Evolutionary conservation across 2,329 filamentous ascomycete species (phyloP).

Genomic region (Arthrobotrys sphaeroides): DNA sequence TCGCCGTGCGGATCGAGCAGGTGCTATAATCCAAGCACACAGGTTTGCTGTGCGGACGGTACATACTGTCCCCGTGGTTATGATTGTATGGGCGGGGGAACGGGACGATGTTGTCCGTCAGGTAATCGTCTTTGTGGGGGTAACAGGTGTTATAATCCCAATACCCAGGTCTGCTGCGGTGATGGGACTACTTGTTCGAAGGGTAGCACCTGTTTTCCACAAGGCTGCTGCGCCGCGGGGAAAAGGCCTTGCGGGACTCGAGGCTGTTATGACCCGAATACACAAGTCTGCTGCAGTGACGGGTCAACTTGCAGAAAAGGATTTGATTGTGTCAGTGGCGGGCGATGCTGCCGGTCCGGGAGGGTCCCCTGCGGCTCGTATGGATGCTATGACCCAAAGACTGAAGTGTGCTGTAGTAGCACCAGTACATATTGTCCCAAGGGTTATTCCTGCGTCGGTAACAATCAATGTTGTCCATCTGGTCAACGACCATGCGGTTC

Average conservation of each 20-base stretch:
- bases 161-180: background rate
- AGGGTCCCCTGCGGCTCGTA: background rate
- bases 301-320: background rate
- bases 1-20: background rate
- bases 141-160: slow-evolving; percentile 9
- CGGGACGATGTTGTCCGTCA: background rate
- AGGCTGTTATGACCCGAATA: slow-evolving; percentile 11
- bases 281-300: background rate
- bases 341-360: background rate
- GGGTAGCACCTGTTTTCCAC: background rate
- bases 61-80: background rate
- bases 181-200: background rate
- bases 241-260: background rate
- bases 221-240: background rate
- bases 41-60: background rate
- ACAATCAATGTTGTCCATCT: background rate
- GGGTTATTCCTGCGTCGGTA: background rate
- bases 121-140: background rate
- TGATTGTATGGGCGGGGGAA: background rate
- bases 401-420: background rate
- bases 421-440: background rate
- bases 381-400: slow-evolving; percentile 14
- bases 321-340: background rate
- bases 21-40: background rate
- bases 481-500: background rate